Evolutionary conservation across 192 early-diverging fungal species (phyloP).

Genomic region (Phycomyces nitens): DNA sequence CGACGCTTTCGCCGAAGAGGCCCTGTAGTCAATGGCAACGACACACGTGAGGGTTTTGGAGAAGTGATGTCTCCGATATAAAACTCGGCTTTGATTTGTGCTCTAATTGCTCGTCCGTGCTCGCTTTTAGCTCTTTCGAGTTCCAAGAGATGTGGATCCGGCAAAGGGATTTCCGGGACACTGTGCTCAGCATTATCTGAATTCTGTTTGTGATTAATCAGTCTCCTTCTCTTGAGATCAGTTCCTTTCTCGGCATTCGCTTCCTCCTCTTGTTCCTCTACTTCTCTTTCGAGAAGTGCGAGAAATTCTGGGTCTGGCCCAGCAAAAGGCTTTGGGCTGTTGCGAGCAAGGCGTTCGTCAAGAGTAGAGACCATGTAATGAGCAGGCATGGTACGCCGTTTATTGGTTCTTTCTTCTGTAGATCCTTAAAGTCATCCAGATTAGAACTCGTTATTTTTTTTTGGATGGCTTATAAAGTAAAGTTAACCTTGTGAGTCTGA

Average conservation of each 20-base stretch:
- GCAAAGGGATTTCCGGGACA: not conserved
- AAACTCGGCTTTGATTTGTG: conserved; percentile 21
- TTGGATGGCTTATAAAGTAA: no score
- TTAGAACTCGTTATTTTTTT: no score
- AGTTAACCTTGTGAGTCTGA: not conserved
- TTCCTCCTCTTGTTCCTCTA: not conserved
- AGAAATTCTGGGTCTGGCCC: not conserved
- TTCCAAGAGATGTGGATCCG: not conserved
- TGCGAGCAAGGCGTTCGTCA: not conserved
- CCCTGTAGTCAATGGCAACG: not conserved
- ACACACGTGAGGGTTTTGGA: not conserved
- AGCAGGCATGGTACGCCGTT: no score
- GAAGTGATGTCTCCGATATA: conserved; percentile 1
- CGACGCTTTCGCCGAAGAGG: not conserved
- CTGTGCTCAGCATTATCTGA: not conserved
- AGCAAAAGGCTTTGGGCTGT: not conserved
- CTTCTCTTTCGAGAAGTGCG: not conserved
- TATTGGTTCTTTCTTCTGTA: not conserved
- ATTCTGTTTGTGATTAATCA: not conserved
- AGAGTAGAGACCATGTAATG: no score
- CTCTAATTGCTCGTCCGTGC: not conserved
- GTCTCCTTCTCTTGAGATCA: not conserved
- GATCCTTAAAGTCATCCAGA: no score
- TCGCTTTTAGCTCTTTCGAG: not conserved
- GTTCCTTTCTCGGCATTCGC: not conserved